Evolutionary conservation across 2,329 filamentous ascomycete species (phyloP).

Genomic region (Venturia effusa): DNA sequence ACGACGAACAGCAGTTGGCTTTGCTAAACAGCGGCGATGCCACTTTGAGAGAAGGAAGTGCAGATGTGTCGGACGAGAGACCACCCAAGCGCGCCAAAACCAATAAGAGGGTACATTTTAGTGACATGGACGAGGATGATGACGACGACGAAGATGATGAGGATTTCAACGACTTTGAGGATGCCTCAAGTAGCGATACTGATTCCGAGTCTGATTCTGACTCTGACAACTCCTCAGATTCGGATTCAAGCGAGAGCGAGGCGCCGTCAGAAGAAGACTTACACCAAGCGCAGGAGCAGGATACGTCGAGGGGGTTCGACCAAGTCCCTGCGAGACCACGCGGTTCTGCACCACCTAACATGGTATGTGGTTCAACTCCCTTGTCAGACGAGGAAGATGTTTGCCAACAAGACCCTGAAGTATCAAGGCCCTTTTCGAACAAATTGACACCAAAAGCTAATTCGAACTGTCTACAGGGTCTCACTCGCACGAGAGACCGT

Average conservation of each 20-base stretch:
- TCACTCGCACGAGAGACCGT: conserved; percentile 39
- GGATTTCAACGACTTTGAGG: conserved; percentile 1
- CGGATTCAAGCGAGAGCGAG: neutral
- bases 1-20: conserved; percentile 4
- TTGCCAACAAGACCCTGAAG: neutral
- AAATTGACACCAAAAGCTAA: neutral
- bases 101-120: neutral
- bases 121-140: neutral
- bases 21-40: conserved; percentile 7
- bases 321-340: neutral
- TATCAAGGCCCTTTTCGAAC: conserved; percentile 26
- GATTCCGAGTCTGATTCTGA: neutral
- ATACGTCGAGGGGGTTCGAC: neutral
- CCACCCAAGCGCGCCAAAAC: neutral
- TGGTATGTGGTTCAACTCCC: neutral
- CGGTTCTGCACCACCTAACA: neutral
- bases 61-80: neutral
- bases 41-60: neutral
- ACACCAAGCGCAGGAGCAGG: neutral
- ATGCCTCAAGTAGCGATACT: neutral
- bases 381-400: neutral
- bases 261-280: neutral
- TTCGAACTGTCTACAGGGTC: conserved; percentile 30
- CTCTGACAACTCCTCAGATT: neutral
- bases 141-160: conserved; percentile 3